Evolutionary conservation across 75 land plant genomes (phyloP).

Genomic region (Azolla pinnata): DNA sequence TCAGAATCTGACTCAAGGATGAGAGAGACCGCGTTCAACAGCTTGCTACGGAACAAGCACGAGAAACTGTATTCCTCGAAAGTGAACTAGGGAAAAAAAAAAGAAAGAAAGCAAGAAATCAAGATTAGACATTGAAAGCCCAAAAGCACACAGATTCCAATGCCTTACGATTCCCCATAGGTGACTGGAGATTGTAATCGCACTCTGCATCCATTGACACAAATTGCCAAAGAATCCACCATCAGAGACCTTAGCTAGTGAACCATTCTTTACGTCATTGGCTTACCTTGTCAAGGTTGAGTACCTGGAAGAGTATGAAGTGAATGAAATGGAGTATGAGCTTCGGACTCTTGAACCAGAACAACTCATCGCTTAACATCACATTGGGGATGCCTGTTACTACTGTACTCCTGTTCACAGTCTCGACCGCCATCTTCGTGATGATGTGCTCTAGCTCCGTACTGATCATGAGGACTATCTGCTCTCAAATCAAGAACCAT

Average conservation of each 20-base stretch:
- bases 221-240: neutral
- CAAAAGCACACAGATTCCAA: neutral
- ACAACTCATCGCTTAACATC: conserved; percentile 49
- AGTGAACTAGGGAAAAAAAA: neutral
- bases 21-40: neutral
- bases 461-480: conserved; percentile 64
- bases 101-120: neutral
- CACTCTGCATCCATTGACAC: too few relatives aligned
- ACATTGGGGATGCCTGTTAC: conserved; percentile 45
- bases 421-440: conserved; percentile 43
- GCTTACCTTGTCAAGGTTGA: too few relatives aligned
- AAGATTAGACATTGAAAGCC: neutral
- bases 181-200: too few relatives aligned
- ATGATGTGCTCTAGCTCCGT: conserved; percentile 74
- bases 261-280: too few relatives aligned
- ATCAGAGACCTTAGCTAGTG: neutral
- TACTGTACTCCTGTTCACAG: conserved; percentile 38
- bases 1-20: too few relatives aligned
- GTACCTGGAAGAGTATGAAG: conserved; percentile 69
- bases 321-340: conserved; percentile 55
- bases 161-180: too few relatives aligned
- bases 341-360: conserved; percentile 64
- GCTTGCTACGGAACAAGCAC: neutral
- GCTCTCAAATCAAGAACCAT: conserved; percentile 3
- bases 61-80: neutral